Evolutionary conservation across 2,329 filamentous ascomycete genomes (phyloP).

Genomic region (Beauveria scarabaeidicola): DNA sequence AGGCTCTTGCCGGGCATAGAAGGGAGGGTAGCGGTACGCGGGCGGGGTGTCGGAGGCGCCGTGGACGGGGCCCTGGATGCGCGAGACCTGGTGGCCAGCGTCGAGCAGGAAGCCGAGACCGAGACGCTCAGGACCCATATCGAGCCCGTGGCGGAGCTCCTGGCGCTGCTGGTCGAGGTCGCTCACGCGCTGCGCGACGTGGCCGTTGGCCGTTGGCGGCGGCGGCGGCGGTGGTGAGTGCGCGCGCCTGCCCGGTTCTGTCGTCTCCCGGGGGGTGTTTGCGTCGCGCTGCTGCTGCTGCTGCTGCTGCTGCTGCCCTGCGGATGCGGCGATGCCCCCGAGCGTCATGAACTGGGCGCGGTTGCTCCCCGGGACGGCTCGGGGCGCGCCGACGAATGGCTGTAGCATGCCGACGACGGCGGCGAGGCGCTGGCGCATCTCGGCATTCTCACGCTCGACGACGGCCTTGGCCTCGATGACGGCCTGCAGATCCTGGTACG

Average conservation of each 20-base stretch:
- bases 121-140: constrained; percentile 57
- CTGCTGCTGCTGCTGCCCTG: not conserved
- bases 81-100: constrained; percentile 44
- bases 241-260: constrained; percentile 9
- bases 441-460: constrained; percentile 70
- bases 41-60: constrained; percentile 32
- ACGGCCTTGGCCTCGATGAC: constrained; percentile 68
- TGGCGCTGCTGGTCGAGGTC: constrained; percentile 38
- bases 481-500: constrained; percentile 74
- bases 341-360: no score
- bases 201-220: not conserved
- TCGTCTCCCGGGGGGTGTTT: constrained; percentile 13
- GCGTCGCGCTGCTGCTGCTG: not conserved
- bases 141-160: constrained; percentile 45
- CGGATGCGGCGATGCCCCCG: not conserved
- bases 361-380: no score
- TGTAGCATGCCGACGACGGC: constrained; percentile 57
- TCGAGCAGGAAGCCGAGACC: constrained; percentile 68
- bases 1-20: not conserved
- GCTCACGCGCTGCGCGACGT: constrained; percentile 1
- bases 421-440: constrained; percentile 62
- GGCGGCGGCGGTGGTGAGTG: not conserved
- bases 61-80: constrained; percentile 41
- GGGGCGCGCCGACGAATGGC: constrained; percentile 37
- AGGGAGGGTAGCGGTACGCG: not conserved